Evolutionary conservation across 2,329 filamentous ascomycete genomes (phyloP).

Genomic region (Huntiella savannae): DNA sequence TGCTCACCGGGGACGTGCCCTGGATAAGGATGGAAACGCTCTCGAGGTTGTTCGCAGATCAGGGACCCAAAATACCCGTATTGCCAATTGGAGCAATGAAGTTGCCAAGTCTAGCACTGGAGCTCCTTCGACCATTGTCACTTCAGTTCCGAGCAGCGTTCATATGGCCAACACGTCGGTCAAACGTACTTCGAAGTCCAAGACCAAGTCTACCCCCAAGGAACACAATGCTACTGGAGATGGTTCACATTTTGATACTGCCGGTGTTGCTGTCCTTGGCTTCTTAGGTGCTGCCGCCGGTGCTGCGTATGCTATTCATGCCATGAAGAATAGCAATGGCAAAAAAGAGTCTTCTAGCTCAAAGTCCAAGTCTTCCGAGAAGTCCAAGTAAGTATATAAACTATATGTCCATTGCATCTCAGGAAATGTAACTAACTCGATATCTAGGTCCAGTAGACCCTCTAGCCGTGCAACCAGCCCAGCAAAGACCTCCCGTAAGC

Average conservation of each 20-base stretch:
- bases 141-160: neutral
- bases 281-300: constrained; percentile 12
- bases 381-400: constrained; percentile 3
- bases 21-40: constrained; percentile 68
- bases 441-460: too few relatives aligned
- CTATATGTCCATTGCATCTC: too few relatives aligned
- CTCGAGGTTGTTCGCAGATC: constrained; percentile 47
- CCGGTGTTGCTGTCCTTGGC: constrained; percentile 10
- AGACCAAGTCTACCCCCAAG: neutral
- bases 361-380: neutral
- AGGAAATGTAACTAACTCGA: too few relatives aligned
- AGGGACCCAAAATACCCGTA: constrained; percentile 20
- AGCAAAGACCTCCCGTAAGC: too few relatives aligned
- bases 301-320: constrained; percentile 10
- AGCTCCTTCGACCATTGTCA: constrained; percentile 4
- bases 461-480: too few relatives aligned
- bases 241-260: constrained; percentile 7
- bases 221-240: neutral
- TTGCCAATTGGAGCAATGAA: constrained; percentile 32
- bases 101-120: constrained; percentile 17
- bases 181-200: constrained; percentile 1
- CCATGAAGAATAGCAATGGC: constrained; percentile 9
- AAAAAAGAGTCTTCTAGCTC: neutral
- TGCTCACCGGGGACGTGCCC: constrained; percentile 32
- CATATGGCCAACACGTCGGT: constrained; percentile 1